phyloP scores from a whole-genome alignment of 2,329 filamentous ascomycete genomes.

The Penicillium occitanis region DNA sequence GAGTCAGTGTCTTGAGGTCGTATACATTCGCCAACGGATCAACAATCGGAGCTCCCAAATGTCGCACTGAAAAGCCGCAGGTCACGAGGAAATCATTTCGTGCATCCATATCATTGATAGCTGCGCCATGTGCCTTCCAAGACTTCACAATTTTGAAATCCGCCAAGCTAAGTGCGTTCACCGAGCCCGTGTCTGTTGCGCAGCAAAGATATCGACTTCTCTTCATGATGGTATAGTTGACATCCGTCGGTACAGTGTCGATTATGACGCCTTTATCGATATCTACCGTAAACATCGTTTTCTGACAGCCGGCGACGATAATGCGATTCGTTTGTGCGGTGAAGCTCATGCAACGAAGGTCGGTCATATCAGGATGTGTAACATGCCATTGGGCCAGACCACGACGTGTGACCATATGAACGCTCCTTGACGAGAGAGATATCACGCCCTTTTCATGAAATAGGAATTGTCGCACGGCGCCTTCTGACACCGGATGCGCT shows the following conservation, averaged over 20 bases:
- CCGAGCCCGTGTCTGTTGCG: slow-evolving; percentile 75
- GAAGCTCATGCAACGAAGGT: slow-evolving; percentile 93
- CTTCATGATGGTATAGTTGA: slow-evolving; percentile 89
- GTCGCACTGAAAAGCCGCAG: slow-evolving; percentile 86
- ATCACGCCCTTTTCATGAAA: slow-evolving; percentile 90
- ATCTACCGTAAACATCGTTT: slow-evolving; percentile 76
- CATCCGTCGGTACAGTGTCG: slow-evolving; percentile 69
- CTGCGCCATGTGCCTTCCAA: slow-evolving; percentile 86
- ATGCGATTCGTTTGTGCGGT: slow-evolving; percentile 84
- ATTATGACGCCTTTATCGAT: slow-evolving; percentile 70
- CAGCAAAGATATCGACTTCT: slow-evolving; percentile 85
- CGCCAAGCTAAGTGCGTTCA: slow-evolving; percentile 81
- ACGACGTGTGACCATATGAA: slow-evolving; percentile 84
- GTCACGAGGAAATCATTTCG: slow-evolving; percentile 94
- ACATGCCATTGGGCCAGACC: slow-evolving; percentile 89
- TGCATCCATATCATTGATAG: slow-evolving; percentile 95
- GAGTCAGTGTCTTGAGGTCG: slow-evolving; percentile 85
- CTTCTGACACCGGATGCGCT: slow-evolving; percentile 71
- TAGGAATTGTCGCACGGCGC: slow-evolving; percentile 80
- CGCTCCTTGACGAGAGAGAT: slow-evolving; percentile 74
- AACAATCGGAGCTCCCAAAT: slow-evolving; percentile 75
- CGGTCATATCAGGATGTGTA: slow-evolving; percentile 73
- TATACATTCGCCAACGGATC: slow-evolving; percentile 95
- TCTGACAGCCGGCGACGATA: slow-evolving; percentile 82
- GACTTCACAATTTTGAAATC: slow-evolving; percentile 76